phyloP scores from a whole-genome alignment of 2,329 filamentous ascomycete genomes.

The Epichloe bromicola region DNA sequence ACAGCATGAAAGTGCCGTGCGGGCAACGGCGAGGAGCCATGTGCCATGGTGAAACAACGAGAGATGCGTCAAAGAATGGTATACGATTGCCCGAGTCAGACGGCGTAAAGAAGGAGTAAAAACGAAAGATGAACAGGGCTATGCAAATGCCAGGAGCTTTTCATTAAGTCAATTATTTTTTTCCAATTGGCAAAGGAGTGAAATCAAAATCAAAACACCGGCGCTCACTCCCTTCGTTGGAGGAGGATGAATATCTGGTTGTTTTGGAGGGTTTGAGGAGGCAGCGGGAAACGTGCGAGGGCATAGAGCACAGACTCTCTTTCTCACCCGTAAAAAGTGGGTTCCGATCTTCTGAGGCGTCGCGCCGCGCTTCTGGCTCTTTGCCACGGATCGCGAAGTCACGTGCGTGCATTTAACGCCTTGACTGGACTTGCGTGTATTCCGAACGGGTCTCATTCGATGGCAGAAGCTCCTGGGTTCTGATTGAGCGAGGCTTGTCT shows the following conservation, averaged over 20 bases:
- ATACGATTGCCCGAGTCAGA: not conserved
- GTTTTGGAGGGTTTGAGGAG: too few species aligned
- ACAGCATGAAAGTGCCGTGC: conserved; percentile 17
- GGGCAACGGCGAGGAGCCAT: conserved; percentile 18
- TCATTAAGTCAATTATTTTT: not conserved
- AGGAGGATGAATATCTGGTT: too few species aligned
- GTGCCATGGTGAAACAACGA: conserved; percentile 14
- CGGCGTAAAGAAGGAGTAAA: not conserved
- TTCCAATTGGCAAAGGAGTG: too few species aligned
- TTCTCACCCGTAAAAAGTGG: not conserved
- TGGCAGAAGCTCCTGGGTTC: not conserved
- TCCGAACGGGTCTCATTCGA: not conserved
- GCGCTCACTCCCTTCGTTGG: too few species aligned
- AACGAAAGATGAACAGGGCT: not conserved
- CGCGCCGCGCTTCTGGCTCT: conserved; percentile 5
- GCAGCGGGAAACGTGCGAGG: not conserved
- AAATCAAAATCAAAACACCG: too few species aligned
- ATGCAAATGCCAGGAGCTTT: not conserved
- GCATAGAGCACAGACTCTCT: not conserved
- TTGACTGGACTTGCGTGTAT: not conserved
- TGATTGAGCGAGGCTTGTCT: not conserved
- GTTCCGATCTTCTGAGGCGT: conserved; percentile 4
- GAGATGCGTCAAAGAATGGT: not conserved
- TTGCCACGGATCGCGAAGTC: conserved; percentile 11
- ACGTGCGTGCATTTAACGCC: conserved; percentile 9